Evolutionary conservation across 805 yeast species (phyloP), one percentile per base, ranked within the genome.

Genomic region (Barnettozyma sucrosica): DNA sequence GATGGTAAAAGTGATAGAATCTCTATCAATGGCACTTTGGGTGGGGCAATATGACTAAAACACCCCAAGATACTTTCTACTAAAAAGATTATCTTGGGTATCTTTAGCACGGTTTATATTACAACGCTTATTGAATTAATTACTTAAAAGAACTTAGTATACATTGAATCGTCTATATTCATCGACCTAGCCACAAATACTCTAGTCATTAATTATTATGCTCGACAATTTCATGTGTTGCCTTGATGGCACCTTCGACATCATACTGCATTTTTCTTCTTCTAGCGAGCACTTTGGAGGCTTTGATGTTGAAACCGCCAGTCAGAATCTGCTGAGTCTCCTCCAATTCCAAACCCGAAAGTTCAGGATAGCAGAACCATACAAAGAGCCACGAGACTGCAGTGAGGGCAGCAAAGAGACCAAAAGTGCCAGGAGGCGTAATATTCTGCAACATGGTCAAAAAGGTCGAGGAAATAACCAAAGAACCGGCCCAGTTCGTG

Each of bases 371-470:
- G 61, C 89, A 81, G 76, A 89, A 84, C 69, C 71, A 85, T 33
- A 86, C 85, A 62, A 88, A 81, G 3, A 87, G 55, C 63, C 83
- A 77, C 1, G 97, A 81, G 2, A 88, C 56, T 11, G 79, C 71
- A 60, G 93, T 80, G 46, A 93, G 74, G 1, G 80, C 95, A 2
- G 96, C 97, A 64, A 89, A 92, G 55, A 92, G 78, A 1, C 90
- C 80, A 68, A 92, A 92, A 0, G 98, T 92, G 23, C 98, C 98
- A 0, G 96, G 80, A 38, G 98, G 97, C 1, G 98, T 88, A 53
- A 93, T 89, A 56, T 81, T 85, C 63, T 87, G 79, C 70, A 93
- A 76, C 97, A 92, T 89, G 25, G 98, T 92, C 66, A 93, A 75
- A 69, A 90, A 92, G 0, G 97, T 86, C 3, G 96, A 79, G 1